Percentiles rank a stretch among this genome's conserved stretches.
Conservation (phyloP, 257 asterid genomes). For the Salvia splendens region DNA sequence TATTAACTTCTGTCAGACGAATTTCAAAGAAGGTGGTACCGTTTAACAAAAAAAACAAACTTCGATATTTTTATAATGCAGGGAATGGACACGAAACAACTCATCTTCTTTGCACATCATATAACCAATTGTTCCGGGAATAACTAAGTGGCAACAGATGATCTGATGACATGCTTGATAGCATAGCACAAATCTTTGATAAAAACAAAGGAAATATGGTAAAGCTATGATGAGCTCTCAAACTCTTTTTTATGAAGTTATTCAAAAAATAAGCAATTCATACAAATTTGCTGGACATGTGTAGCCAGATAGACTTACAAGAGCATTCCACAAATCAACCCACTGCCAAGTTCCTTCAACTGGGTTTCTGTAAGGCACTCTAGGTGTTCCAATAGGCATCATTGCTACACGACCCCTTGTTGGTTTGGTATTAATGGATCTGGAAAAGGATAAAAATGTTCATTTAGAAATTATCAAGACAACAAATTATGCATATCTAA, state of each 20-base stretch:
- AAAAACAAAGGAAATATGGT: slow-evolving; percentile 10
- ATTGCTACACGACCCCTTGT: slow-evolving; percentile 65
- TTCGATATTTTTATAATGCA: slow-evolving; percentile 1
- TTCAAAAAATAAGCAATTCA: slow-evolving; percentile 1
- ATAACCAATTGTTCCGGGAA: background rate
- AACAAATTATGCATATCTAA: background rate
- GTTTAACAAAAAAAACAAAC: background rate
- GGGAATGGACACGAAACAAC: slow-evolving; percentile 3
- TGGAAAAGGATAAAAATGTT: slow-evolving; percentile 34
- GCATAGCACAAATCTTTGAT: background rate
- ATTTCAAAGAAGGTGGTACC: background rate
- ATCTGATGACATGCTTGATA: slow-evolving; percentile 7
- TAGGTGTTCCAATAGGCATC: slow-evolving; percentile 96
- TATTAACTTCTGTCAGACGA: slow-evolving; percentile 12
- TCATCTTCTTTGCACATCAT: background rate
- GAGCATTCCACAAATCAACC: slow-evolving; percentile 97
- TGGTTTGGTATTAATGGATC: slow-evolving; percentile 43
- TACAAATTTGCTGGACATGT: slow-evolving; percentile 16
- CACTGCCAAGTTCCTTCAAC: slow-evolving; percentile 84
- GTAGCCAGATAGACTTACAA: slow-evolving; percentile 58
- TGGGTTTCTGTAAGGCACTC: slow-evolving; percentile 80
- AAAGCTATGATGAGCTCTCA: slow-evolving; percentile 1
- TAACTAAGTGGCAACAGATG: background rate
- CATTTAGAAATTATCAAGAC: slow-evolving; percentile 5
- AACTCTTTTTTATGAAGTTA: background rate